Conservation (phyloP, 371 early-diverging fungal genomes). For the Basidiobolus meristosporus region DNA sequence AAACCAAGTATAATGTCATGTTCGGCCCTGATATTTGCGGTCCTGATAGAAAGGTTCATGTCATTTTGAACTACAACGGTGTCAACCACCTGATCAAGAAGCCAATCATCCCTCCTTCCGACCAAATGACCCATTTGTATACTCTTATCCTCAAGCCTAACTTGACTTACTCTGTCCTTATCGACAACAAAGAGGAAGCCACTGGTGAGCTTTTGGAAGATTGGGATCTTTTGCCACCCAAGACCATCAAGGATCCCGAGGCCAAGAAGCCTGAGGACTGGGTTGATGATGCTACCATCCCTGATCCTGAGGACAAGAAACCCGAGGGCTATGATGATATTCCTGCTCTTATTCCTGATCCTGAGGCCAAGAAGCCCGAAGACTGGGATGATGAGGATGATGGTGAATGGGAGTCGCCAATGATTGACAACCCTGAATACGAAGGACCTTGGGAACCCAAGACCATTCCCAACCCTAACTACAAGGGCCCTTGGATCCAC, state of each 20-base stretch:
- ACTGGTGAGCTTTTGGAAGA: slow-evolving; percentile 61
- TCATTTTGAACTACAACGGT: slow-evolving; percentile 86
- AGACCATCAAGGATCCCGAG: slow-evolving; percentile 70
- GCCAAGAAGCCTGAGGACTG: slow-evolving; percentile 88
- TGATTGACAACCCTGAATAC: slow-evolving; percentile 75
- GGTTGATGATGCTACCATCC: slow-evolving; percentile 68
- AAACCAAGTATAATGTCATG: slow-evolving; percentile 87
- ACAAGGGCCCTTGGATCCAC: slow-evolving; percentile 90
- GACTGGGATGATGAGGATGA: slow-evolving; percentile 78
- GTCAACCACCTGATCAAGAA: slow-evolving; percentile 64
- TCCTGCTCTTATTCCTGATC: slow-evolving; percentile 64
- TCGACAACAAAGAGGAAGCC: slow-evolving; percentile 36
- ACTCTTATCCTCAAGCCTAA: slow-evolving; percentile 68
- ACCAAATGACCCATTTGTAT: slow-evolving; percentile 67
- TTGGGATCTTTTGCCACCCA: slow-evolving; percentile 74
- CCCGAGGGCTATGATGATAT: slow-evolving; percentile 91
- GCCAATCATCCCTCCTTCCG: slow-evolving; percentile 39
- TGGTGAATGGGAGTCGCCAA: slow-evolving; percentile 83
- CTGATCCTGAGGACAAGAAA: slow-evolving; percentile 76
- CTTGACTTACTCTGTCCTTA: slow-evolving; percentile 25
- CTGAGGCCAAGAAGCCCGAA: slow-evolving; percentile 71
- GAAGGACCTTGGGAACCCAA: slow-evolving; percentile 65
- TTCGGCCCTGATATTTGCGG: slow-evolving; percentile 94
- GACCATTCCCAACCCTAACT: slow-evolving; percentile 78
- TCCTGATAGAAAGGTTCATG: slow-evolving; percentile 76